Evolutionary conservation across 805 yeast species (phyloP).

Genomic region (Saccharomycopsis sp.): DNA sequence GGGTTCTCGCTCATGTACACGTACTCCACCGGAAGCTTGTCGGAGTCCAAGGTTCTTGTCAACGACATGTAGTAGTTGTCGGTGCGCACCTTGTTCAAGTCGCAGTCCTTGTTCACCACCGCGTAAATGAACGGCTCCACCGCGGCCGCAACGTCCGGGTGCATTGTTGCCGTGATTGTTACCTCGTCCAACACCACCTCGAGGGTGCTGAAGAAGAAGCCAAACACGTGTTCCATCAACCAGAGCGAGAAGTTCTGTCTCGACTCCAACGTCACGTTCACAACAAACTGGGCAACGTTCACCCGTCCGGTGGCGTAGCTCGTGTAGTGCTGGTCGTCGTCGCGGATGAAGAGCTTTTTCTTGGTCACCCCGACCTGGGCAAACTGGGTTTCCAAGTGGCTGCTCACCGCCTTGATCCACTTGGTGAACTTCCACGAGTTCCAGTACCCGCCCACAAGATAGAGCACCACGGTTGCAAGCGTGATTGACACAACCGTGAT

Average conservation of each 20-base stretch:
- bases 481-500: constrained; percentile 44
- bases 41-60: constrained; percentile 71
- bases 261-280: constrained; percentile 57
- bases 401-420: constrained; percentile 39
- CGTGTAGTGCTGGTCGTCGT: constrained; percentile 50
- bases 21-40: constrained; percentile 58
- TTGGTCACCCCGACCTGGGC: constrained; percentile 60
- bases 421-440: constrained; percentile 49
- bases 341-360: constrained; percentile 44
- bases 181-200: constrained; percentile 51
- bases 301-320: constrained; percentile 86
- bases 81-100: constrained; percentile 69
- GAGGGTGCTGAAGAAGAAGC: constrained; percentile 43
- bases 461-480: constrained; percentile 39
- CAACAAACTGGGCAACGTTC: constrained; percentile 54
- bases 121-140: constrained; percentile 61
- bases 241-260: constrained; percentile 73
- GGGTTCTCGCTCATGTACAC: constrained; percentile 86
- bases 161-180: constrained; percentile 50
- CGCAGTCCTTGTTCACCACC: constrained; percentile 73
- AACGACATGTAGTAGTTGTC: constrained; percentile 75
- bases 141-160: constrained; percentile 26
- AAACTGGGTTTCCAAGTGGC: constrained; percentile 54
- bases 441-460: constrained; percentile 47
- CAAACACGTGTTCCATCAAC: constrained; percentile 51